phyloP scores from a whole-genome alignment of 2,329 filamentous ascomycete species.

The Cladosporium sp. region DNA sequence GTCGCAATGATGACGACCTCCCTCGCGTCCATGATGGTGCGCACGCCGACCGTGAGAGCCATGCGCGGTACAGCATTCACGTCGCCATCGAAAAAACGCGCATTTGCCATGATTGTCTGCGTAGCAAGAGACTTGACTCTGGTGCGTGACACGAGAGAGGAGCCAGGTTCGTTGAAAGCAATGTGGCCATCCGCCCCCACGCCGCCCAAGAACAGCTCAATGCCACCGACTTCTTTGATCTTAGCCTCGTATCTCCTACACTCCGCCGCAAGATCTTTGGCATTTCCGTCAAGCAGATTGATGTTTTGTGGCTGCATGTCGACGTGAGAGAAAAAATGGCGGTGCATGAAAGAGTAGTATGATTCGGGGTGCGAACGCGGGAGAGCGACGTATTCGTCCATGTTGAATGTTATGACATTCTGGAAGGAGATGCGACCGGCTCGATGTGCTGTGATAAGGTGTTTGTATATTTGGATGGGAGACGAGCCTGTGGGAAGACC shows the following conservation, averaged over 20 bases:
- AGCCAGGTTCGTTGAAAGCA: constrained; percentile 86
- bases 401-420: constrained; percentile 88
- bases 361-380: constrained; percentile 77
- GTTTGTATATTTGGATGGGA: constrained; percentile 71
- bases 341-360: constrained; percentile 92
- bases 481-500: constrained; percentile 80
- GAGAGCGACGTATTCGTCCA: constrained; percentile 85
- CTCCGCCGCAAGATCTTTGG: constrained; percentile 68
- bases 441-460: constrained; percentile 68
- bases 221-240: constrained; percentile 69
- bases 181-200: constrained; percentile 85
- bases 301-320: constrained; percentile 78
- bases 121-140: constrained; percentile 83
- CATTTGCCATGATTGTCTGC: constrained; percentile 81
- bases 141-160: constrained; percentile 70
- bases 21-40: constrained; percentile 47
- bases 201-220: constrained; percentile 79
- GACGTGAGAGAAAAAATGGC: constrained; percentile 81
- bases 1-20: constrained; percentile 81
- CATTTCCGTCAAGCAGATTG: constrained; percentile 79
- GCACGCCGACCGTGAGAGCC: constrained; percentile 79
- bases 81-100: constrained; percentile 75
- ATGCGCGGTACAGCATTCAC: constrained; percentile 70
- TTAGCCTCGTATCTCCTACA: constrained; percentile 74
- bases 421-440: constrained; percentile 73